Evolutionary conservation across 2,329 filamentous ascomycete species (phyloP), one percentile per base, ranked within the genome.

Genomic region (Colletotrichum siamense): DNA sequence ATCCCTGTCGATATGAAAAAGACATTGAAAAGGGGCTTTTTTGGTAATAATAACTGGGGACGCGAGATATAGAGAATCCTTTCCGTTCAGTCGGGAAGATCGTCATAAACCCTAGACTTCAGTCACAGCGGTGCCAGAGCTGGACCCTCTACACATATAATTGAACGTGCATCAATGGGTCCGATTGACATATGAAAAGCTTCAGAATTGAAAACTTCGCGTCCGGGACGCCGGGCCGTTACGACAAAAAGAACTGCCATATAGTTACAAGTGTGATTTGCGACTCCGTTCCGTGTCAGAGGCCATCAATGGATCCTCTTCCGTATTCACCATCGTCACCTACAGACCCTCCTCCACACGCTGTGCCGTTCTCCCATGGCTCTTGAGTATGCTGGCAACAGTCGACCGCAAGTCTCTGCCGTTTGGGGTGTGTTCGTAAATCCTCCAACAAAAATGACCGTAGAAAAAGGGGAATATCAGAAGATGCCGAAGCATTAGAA

Each of bases 401-500:
- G n/a, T 49, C 7, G 30, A 22, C 39, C 30, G 30, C 69, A 44
- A 16, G 16, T 52, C 15, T 28, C n/a, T 67, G 57, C 63, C 34
- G 6, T 16, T 30, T 24, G 32, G 44, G 57, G n/a, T 36, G 30
- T 63, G 30, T 66, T 68, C 73, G 34, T 65, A 64, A 65, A 36
- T 69, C 73, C 71, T 74, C 71, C 65, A 52, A 26, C 36, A 61
- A 49, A 74, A 65, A 69, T 65, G 34, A n/a, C 68, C 74, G 12
- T 59, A 65, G 34, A 76, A 70, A 75, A 69, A 8, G 59, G 59
- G 44, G 36, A 68, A 64, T 69, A 62, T 55, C 44, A 39, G n/a
- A 57, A 24, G 36, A 69, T 32, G 36, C 44, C 63, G 49, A 63
- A 4, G 34, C 79, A 77, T 89, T 93, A 99, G 86, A 99, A 99